Base-by-base conservation (phyloP, 306 rosid species). In the Begonia masoniana region DNA sequence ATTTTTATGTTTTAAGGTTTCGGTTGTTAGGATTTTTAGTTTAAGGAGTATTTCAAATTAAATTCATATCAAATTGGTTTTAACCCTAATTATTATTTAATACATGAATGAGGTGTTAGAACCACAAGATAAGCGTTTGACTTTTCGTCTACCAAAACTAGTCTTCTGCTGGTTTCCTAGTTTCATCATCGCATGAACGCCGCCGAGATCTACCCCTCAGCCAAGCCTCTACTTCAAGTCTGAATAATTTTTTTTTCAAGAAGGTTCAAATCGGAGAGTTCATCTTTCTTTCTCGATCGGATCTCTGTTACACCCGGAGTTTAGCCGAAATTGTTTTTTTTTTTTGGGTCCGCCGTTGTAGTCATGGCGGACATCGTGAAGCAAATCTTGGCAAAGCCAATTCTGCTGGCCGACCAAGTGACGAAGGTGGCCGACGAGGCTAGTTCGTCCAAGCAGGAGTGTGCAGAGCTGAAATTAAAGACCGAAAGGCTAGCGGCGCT, bases 331-430 rank as follows among this genome's bases (percentile, higher is more conserved):
- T 58, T 23, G 49, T 15, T 13, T 16, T 12, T 56, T 55, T 21
- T n/a, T 57, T 55, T 26, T 26, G 35, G 64, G 75, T 78, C 88
- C 63, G 56, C 64, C 51, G 57, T 56, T 7, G 63, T n/a, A 15
- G 48, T 51, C 26, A 85, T 87, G 96, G 96, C 81, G 55, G 96
- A 83, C 69, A 66, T 73, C 62, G 89, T 75, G 67, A 85, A 85
- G 52, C 82, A 78, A 26, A 79, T 78, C 39, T 60, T 85, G 13
- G 84, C 84, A 0, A 85, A 62, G 43, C 95, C 95, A 62, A 85
- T 85, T 67, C 95, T 76, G 52, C 31, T 85, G 21, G 84, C 95
- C 0, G 95, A 78, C 74, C 89, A 81, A 52, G 87, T 81, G 2
- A 60, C 52, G 14, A 78, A 85, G 54, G 78, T 82, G 1, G 84